Base-by-base conservation (phyloP, 805 yeast genomes). In the Metschnikowia lunata region DNA sequence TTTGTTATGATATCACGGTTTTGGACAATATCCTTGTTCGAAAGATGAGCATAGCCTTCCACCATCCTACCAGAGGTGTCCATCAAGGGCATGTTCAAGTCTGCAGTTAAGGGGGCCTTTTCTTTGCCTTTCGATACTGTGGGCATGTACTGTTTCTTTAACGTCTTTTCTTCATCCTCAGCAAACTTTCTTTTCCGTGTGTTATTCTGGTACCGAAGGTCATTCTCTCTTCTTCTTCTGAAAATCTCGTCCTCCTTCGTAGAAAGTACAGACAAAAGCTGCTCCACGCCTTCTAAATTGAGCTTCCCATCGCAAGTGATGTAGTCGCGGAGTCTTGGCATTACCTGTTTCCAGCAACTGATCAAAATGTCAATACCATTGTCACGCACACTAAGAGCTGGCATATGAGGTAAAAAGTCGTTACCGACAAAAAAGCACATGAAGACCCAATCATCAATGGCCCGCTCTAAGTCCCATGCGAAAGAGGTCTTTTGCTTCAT, bases 401-500 rank as follows among this genome's bases (percentile, higher is more conserved):
- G 98, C 54, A 93, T 70, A 66, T 91, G 98, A 1, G 99, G 99
- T 57, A 93, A 71, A 75, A 93, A 93, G 79, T 93, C 99, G 61
- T 93, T 93, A 65, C 99, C 99, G 51, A 91, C 95, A 61, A 93
- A 93, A 71, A 93, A 93, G 76, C 98, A 91, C 90, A 93, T 85
- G 55, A 93, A 93, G 12, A 93, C 88, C 99, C 99, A 93, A 66
- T 93, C 99, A 61, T 93, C 99, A 49, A 93, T 83, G 2, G 98
- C 97, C 47, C 99, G 75, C 67, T 93, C 99, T 42, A 90, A 64
- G 61, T 93, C 97, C 66, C 84, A 89, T 15, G 80, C 76, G 58
- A 86, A 83, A 1, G 88, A 77, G 14, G 84, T 59, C 33, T 82
- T 74, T 4, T 89, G 87, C 27, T 85, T 79, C 39, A 93, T 73